Conservation (phyloP, 257 asterid species). For the Sherardia arvensis region DNA sequence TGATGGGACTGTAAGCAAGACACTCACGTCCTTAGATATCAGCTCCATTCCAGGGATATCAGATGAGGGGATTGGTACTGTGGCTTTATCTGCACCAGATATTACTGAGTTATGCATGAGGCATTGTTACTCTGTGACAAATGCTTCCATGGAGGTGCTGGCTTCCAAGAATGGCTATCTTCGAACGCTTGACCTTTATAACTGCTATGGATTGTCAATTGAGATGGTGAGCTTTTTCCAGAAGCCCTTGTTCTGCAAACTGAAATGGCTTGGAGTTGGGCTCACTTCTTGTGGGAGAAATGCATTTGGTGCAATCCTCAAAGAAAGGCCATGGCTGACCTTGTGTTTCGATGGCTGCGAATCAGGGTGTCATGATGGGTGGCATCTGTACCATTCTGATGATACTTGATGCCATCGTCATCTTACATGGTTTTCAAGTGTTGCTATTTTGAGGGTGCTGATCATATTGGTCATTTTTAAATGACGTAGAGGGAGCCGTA, state of each 20-base stretch:
- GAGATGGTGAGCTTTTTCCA: constrained; percentile 26
- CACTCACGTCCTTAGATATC: constrained; percentile 45
- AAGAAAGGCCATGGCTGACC: constrained; percentile 51
- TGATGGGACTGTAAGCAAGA: constrained; percentile 35
- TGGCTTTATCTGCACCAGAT: constrained; percentile 35
- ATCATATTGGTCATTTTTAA: too few relatives aligned
- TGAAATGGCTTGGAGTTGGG: constrained; percentile 72
- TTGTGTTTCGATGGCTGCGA: constrained; percentile 72
- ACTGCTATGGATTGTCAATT: constrained; percentile 37
- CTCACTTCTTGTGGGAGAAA: constrained; percentile 36
- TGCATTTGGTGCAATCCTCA: constrained; percentile 19
- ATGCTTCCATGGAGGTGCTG: constrained; percentile 32
- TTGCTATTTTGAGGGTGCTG: too few relatives aligned
- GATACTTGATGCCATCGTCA: not conserved
- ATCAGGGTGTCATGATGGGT: constrained; percentile 73
- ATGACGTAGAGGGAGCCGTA: too few relatives aligned
- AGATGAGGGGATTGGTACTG: constrained; percentile 43
- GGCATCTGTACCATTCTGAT: constrained; percentile 44
- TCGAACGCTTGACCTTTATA: constrained; percentile 44
- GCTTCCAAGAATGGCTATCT: constrained; percentile 28
- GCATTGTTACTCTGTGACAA: constrained; percentile 54
- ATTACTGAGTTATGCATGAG: constrained; percentile 63
- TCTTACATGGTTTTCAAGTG: not conserved
- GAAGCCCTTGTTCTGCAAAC: constrained; percentile 36
- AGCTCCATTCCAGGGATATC: constrained; percentile 66